Conservation (phyloP, 2,329 filamentous ascomycete genomes). For the Pseudodiploospora longispora region DNA sequence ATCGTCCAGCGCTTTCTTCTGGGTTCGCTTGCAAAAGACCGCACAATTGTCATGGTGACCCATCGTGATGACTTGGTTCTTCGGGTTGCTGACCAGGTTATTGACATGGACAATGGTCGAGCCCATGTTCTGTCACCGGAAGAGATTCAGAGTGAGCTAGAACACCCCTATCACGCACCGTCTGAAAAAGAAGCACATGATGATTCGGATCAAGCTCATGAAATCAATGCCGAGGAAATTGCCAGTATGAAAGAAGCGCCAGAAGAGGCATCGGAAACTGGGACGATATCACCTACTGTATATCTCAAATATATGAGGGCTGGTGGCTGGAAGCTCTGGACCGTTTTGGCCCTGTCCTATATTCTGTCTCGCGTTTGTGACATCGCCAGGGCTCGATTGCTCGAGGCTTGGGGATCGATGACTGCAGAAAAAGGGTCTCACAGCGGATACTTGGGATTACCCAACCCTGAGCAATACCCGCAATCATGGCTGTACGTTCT, state of each 20-base stretch:
- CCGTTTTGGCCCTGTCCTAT: constrained; percentile 53
- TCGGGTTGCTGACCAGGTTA: constrained; percentile 62
- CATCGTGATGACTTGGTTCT: constrained; percentile 72
- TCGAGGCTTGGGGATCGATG: constrained; percentile 78
- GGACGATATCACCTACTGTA: constrained; percentile 65
- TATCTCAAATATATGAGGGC: constrained; percentile 84
- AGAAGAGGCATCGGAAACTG: constrained; percentile 37
- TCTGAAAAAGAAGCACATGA: constrained; percentile 8
- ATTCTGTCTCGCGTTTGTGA: constrained; percentile 54
- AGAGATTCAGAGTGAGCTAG: constrained; percentile 32
- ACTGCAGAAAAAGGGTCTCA: constrained; percentile 10
- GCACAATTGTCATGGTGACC: constrained; percentile 72
- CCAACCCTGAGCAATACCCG: constrained; percentile 59
- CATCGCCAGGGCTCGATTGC: constrained; percentile 66
- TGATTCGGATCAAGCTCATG: constrained; percentile 18
- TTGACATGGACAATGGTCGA: constrained; percentile 58
- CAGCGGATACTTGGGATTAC: constrained; percentile 30
- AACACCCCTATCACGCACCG: constrained; percentile 26
- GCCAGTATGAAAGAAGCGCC: constrained; percentile 18
- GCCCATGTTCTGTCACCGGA: constrained; percentile 42
- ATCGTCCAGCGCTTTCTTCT: constrained; percentile 56
- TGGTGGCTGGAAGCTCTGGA: constrained; percentile 69
- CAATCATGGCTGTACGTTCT: constrained; percentile 68
- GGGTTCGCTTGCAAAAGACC: constrained; percentile 49
- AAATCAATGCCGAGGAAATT: constrained; percentile 21